Evolutionary conservation across 1,284 basidiomycete species (phyloP), one percentile per base, ranked within the genome.

Genomic region (Microbotryum intermedium): DNA sequence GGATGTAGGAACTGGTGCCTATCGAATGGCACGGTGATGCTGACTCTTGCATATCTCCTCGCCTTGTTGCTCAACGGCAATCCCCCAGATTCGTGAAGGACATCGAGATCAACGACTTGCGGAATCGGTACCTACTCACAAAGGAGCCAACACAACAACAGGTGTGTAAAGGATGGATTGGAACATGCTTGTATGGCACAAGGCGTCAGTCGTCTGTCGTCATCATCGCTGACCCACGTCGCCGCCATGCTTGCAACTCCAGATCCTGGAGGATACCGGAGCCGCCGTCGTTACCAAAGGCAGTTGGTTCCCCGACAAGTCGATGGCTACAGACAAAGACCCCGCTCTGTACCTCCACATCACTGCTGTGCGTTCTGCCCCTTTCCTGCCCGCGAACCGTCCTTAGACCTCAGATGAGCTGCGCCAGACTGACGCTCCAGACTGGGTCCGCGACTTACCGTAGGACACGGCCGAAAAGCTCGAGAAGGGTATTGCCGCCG

Each of bases 61-160:
- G 18, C 18, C 34, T 11, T 16, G 34, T 16, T 39, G 34, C 34
- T 30, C 16, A n/a, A 25, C 18, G 23, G 18, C n/a, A 2, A 28
- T 25, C 13, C 50, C 28, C 16, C 53, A 66, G 65, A 9, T 97
- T 87, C 71, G 85, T 84, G 18, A 83, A 89, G 70, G 91, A 97
- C 74, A 90, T 98, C 63, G 93, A 97, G 74, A 95, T 98, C 75
- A 97, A 98, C 76, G 95, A 98, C 76, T 80, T 94, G 59, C 79
- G 93, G 70, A 98, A 98, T 77, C 81, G 94, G 61, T 98, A 98
- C 76, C 79, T 97, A 74, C 79, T 98, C 71, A 98, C 95, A 48
- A 95, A 91, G 75, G 88, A 90, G 3, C 82, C 87, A 30, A 97
- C 93, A 2, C 94, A 97, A 74, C 80, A 86, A 63, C 85, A 94